Evolutionary conservation across 441 rosid genomes (phyloP), one percentile per base, ranked within the genome.

Genomic region (Gossypium laxum): DNA sequence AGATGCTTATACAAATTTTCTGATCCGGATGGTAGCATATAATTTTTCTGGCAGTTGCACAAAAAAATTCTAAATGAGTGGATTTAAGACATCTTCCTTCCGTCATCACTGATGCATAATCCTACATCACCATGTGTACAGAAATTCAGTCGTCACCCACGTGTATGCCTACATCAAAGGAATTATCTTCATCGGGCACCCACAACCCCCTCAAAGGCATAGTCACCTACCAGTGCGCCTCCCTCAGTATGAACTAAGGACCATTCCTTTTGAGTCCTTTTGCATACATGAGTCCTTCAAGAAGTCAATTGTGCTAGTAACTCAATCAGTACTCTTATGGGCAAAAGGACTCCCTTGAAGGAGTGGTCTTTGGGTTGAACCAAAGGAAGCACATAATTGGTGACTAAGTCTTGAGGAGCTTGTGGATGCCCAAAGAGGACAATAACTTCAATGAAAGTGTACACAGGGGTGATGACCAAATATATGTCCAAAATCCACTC

Each of bases 401-500:
- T 55, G 59, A 54, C 59, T 19, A 54, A 54, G 59, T 21, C 59
- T 55, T 55, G 59, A 8, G 6, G 59, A 11, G 28, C 4, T 55
- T 55, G 11, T 55, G 59, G 59, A 19, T 55, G 59, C 59, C 59
- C 59, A 55, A 55, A 55, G 59, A 55, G 12, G 59, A 55, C 6
- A 55, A 55, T 55, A 55, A 55, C 28, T 55, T 8, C 22, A 55
- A 55, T 21, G 30, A 8, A 55, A 55, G 14, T 24, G 12, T 55
- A 55, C 12, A 55, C 14, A 8, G 57, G 28, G 28, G 28, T 54
- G 12, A 54, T 22, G 22, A 54, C 58, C 58, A 54, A 18, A 54
- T 54, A 54, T 19, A 21, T 2, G 28, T 55, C 59, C 14, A 12
- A 55, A 55, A 55, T 1, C 59, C 59, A 21, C 28, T 55, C 59